A percentile compares a stretch with the other conserved stretches of the same genome.
phyloP scores from a whole-genome alignment of 2,329 filamentous ascomycete genomes.

The Stromatinia cepivora region DNA sequence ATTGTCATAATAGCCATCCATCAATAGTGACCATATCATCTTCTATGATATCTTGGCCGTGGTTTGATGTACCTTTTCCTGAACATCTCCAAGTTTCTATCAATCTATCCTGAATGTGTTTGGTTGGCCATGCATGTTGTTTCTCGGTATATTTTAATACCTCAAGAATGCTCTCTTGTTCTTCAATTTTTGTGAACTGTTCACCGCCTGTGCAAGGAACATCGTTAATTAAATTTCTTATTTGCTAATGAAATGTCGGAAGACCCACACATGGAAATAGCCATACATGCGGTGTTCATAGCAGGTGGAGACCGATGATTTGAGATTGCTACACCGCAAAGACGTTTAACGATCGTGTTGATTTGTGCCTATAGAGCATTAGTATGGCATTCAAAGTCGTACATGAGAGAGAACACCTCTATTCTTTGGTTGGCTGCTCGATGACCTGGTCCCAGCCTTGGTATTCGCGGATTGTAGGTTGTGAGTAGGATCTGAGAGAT shows the following conservation, averaged over 20 bases:
- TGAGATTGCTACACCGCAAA: conserved; percentile 32
- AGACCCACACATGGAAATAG: conserved; percentile 39
- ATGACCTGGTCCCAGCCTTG: conserved; percentile 30
- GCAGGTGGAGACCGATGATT: conserved; percentile 31
- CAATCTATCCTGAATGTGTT: conserved; percentile 38
- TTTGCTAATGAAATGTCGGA: neutral
- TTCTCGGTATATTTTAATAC: conserved; percentile 34
- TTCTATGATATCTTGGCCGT: neutral
- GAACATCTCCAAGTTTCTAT: conserved; percentile 41
- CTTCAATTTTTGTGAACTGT: conserved; percentile 37
- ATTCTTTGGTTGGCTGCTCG: conserved; percentile 24
- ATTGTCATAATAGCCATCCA: neutral
- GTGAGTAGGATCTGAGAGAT: conserved; percentile 44
- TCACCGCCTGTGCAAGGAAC: conserved; percentile 32
- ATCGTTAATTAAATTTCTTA: neutral
- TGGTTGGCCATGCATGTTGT: conserved; percentile 43
- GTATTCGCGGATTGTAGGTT: conserved; percentile 44
- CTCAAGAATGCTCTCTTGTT: conserved; percentile 39
- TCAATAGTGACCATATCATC: conserved; percentile 6
- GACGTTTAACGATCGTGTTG: conserved; percentile 25
- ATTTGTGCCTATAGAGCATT: conserved; percentile 26
- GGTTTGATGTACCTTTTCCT: neutral
- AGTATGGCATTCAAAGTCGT: neutral
- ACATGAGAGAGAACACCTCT: conserved; percentile 23
- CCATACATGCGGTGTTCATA: conserved; percentile 41